Evolutionary conservation across 108 stramenopile genomes (phyloP).

Genomic region (Nitzschia sp.): DNA sequence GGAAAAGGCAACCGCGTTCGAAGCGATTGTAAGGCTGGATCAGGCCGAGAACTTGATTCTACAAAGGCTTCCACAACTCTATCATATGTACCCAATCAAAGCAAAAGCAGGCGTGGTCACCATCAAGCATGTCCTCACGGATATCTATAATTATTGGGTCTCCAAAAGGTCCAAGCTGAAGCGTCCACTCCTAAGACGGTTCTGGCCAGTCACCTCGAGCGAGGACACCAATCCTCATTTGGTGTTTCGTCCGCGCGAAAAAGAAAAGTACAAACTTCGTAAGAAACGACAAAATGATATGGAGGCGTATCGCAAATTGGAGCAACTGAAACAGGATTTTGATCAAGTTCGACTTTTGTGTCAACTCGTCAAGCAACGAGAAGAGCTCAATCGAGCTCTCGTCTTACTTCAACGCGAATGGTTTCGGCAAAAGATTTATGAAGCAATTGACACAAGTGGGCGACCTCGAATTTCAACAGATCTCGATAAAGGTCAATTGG

Average conservation of each 20-base stretch:
- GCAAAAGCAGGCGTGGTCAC: conserved; percentile 43
- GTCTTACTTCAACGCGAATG: conserved; percentile 63
- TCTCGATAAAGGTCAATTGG: conserved; percentile 36
- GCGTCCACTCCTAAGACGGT: conserved; percentile 88
- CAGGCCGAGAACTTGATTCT: conserved; percentile 72
- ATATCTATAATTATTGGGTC: conserved; percentile 90
- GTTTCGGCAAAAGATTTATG: conserved; percentile 65
- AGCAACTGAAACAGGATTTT: conserved; percentile 81
- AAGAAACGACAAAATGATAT: conserved; percentile 93
- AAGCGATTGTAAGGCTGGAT: conserved; percentile 61
- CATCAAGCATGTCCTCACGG: conserved; percentile 56
- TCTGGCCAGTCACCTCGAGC: conserved; percentile 87
- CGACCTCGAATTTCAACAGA: conserved; percentile 41
- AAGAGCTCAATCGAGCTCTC: conserved; percentile 58
- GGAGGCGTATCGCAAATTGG: conserved; percentile 88
- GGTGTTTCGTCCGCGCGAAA: conserved; percentile 93
- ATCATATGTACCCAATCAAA: conserved; percentile 56
- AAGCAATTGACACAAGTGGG: conserved; percentile 72
- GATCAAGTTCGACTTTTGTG: conserved; percentile 61
- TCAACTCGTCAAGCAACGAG: conserved; percentile 67
- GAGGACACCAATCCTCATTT: conserved; percentile 95
- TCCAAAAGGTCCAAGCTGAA: conserved; percentile 84
- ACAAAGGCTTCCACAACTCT: conserved; percentile 55
- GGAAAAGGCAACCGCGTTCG: conserved; percentile 87
- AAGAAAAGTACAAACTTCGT: conserved; percentile 95